Evolutionary conservation across 192 early-diverging fungal species (phyloP).

Genomic region (Backusella macrospora): DNA sequence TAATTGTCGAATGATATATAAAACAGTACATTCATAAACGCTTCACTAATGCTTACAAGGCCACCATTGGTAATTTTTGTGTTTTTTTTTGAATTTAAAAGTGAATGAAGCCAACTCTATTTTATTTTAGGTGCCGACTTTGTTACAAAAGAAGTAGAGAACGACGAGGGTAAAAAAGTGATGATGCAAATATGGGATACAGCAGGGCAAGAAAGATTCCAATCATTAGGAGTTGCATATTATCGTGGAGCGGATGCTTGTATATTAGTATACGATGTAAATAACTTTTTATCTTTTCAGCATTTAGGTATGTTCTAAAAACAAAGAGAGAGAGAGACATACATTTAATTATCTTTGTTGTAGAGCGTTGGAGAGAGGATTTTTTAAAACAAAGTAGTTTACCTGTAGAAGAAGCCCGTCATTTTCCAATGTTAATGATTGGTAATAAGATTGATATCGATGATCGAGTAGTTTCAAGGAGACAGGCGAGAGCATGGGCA

Average conservation of each 20-base stretch:
- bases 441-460: constrained; percentile 98
- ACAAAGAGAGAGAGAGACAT: not conserved
- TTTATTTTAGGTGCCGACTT: constrained; percentile 80
- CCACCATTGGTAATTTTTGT: constrained; percentile 78
- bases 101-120: not conserved
- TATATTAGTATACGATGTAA: constrained; percentile 93
- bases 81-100: not conserved
- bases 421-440: constrained; percentile 97
- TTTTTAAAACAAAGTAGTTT: constrained; percentile 87
- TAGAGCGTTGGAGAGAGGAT: constrained; percentile 89
- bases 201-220: constrained; percentile 97
- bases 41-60: constrained; percentile 96
- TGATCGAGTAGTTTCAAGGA: constrained; percentile 71
- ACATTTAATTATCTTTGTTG: too few relatives aligned
- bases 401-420: constrained; percentile 73
- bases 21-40: constrained; percentile 86
- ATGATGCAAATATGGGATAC: constrained; percentile 89
- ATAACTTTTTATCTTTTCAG: constrained; percentile 88
- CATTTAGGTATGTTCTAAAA: constrained; percentile 58
- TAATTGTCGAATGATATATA: too few relatives aligned
- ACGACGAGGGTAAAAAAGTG: constrained; percentile 78
- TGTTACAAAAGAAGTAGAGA: constrained; percentile 91
- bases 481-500: constrained; percentile 68
- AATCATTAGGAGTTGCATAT: constrained; percentile 93
- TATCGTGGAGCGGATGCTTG: constrained; percentile 98